Percentiles rank a stretch among this genome's conserved stretches.
Conservation (phyloP, 2,329 filamentous ascomycete genomes). For the Penicillium nordicum region DNA sequence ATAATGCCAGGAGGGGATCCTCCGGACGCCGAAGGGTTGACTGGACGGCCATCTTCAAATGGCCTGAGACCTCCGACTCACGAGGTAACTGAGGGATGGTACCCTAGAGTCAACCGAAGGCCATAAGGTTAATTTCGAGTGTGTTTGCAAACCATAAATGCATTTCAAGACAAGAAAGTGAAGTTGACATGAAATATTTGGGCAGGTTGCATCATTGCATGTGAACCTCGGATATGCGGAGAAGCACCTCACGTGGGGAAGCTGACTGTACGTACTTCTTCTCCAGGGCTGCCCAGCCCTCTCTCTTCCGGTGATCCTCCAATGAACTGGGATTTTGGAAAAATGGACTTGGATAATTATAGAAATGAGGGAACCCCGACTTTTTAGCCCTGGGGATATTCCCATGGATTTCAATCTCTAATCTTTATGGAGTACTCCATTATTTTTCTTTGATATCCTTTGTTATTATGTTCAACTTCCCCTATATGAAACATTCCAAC, state of each 20-base stretch:
- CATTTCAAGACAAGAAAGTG: conserved; percentile 1
- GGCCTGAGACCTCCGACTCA: conserved; percentile 5
- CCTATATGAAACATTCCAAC: not conserved
- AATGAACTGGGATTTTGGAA: not conserved
- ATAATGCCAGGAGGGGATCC: conserved; percentile 64
- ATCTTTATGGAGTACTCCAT: not conserved
- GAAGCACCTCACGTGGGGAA: conserved; percentile 22
- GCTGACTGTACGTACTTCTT: conserved; percentile 5
- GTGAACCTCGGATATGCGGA: conserved; percentile 27
- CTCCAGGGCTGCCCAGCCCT: not conserved
- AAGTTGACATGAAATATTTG: not conserved
- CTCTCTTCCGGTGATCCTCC: not conserved
- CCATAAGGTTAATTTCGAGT: not conserved
- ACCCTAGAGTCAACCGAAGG: not conserved
- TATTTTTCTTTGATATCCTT: not conserved
- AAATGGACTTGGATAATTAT: not conserved
- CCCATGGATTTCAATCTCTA: not conserved
- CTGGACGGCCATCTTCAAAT: conserved; percentile 70
- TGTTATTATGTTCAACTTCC: not conserved
- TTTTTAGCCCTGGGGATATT: not conserved
- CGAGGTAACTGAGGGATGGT: not conserved
- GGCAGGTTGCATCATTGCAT: conserved; percentile 26
- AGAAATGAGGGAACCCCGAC: not conserved
- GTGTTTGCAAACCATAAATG: not conserved
- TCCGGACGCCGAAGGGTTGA: conserved; percentile 72